These are phyloP conservation scores for Chlorella vulgaris DNA, from an alignment of 139 green algal species.

Conservation along the genomic window DNA sequence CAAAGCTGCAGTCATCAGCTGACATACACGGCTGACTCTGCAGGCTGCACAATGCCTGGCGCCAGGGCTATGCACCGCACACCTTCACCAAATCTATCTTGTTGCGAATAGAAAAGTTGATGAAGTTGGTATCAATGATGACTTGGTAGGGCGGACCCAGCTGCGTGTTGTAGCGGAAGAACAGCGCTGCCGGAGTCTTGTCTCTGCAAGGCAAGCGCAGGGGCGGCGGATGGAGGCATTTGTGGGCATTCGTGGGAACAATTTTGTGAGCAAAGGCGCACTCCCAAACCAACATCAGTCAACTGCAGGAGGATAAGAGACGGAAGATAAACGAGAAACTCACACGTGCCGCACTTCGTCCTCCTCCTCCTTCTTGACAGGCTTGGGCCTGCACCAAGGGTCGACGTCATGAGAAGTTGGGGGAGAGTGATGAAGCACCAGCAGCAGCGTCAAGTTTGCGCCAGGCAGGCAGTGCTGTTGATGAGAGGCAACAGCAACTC, in stretches of 20 bases:
- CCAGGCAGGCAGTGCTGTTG: background rate
- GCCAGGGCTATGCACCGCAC: too few relatives aligned
- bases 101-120: conserved; percentile 99
- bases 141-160: conserved; percentile 96
- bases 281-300: too few relatives aligned
- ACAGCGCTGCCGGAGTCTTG: conserved; percentile 88
- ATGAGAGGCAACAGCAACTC: background rate
- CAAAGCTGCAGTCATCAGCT: too few relatives aligned
- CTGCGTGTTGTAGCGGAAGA: conserved; percentile 98
- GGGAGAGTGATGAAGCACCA: too few relatives aligned
- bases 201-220: conserved; percentile 68
- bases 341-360: conserved; percentile 72
- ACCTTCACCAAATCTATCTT: conserved; percentile 73
- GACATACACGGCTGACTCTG: too few relatives aligned
- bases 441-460: too few relatives aligned
- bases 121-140: conserved; percentile 99
- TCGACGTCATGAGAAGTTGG: too few relatives aligned
- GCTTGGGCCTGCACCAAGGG: conserved; percentile 36
- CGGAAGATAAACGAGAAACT: background rate
- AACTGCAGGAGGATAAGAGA: too few relatives aligned
- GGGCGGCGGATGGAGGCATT: background rate
- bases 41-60: too few relatives aligned
- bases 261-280: too few relatives aligned
- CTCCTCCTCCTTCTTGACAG: conserved; percentile 68
- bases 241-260: too few relatives aligned